Evolutionary conservation across 1,284 basidiomycete genomes (phyloP), one percentile per base, ranked within the genome.

Genomic region (Anthracocystis panici-leucophaei): DNA sequence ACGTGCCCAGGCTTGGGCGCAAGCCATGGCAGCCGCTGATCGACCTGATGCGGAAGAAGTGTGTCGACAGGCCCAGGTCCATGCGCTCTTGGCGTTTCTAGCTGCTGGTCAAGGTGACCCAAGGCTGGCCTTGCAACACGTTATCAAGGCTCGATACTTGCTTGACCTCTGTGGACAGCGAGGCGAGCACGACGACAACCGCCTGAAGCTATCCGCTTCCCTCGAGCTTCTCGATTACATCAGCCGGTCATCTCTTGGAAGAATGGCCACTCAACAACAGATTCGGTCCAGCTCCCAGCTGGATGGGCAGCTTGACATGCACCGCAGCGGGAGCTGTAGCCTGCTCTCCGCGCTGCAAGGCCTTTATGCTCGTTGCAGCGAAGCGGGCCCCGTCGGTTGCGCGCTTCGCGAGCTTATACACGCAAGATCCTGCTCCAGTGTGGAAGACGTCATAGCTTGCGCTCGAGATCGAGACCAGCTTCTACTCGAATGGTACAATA

Each of bases 41-140:
- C 44, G 8, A n/a, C 40, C 18, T 10, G 35, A 20, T 14, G 5
- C 18, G 18, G 25, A 4, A n/a, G 46, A 55, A 33, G 18, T 7
- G 6, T 20, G 14, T 21, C 33, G 52, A 14, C 52, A 18, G 5
- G 21, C 21, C 3, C 53, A 56, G 14, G 53, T 50, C 3, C 20
- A 50, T 11, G 21, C 38, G 5, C 53, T 62, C 16, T 27, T 62
- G 27, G 40, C 60, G 7, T 38, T 42, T 14, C 31, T 31, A 11
- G n/a, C 25, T 20, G 49, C 57, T 45, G 57, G 57, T n/a, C 50
- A 33, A 41, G 57, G 57, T n/a, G 57, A 60, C 9, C 10, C 49
- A 14, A 16, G n/a, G 29, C 20, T 38, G 7, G 57, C 57, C 14
- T 42, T 46, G 7, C 21, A 45, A 6, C 41, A 60, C 38, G 52